These are phyloP conservation scores for Aureobasidium sp. DNA, from an alignment of 2,329 filamentous ascomycete genomes.

Conservation along the genomic window DNA sequence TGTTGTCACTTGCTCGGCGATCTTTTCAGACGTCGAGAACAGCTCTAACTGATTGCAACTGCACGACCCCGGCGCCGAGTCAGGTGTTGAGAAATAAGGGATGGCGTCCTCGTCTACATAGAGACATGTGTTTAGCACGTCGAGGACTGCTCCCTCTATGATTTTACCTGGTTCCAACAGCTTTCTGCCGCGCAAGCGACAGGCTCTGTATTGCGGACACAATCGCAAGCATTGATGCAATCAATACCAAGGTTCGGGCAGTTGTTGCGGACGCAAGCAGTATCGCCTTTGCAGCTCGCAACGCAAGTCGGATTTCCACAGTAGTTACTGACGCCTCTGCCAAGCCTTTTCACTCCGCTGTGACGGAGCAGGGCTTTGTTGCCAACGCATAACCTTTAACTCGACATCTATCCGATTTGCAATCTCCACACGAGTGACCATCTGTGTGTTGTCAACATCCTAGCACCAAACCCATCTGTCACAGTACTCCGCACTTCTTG, in stretches of 20 bases:
- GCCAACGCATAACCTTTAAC: background rate
- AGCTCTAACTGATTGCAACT: background rate
- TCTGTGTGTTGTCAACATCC: constrained; percentile 38
- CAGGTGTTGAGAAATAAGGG: background rate
- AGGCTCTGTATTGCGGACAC: background rate
- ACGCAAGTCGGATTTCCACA: background rate
- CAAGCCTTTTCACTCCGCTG: background rate
- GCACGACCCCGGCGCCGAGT: background rate
- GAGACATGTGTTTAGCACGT: background rate
- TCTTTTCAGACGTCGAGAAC: background rate
- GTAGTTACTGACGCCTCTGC: background rate
- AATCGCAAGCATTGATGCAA: background rate
- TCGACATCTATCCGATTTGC: constrained; percentile 23
- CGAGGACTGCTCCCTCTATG: background rate
- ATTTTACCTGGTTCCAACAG: too few relatives aligned
- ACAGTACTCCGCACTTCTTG: too few relatives aligned
- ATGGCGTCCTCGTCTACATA: background rate
- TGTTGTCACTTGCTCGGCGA: background rate
- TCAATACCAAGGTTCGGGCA: background rate
- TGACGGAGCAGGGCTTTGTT: background rate
- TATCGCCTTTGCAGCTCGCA: background rate
- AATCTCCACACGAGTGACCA: constrained; percentile 19
- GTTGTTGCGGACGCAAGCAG: background rate
- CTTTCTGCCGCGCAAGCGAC: background rate
- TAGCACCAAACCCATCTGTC: constrained; percentile 16